Evolutionary conservation across 352 stramenopile species (phyloP).

Genomic region (Globisporangium paddicum): DNA sequence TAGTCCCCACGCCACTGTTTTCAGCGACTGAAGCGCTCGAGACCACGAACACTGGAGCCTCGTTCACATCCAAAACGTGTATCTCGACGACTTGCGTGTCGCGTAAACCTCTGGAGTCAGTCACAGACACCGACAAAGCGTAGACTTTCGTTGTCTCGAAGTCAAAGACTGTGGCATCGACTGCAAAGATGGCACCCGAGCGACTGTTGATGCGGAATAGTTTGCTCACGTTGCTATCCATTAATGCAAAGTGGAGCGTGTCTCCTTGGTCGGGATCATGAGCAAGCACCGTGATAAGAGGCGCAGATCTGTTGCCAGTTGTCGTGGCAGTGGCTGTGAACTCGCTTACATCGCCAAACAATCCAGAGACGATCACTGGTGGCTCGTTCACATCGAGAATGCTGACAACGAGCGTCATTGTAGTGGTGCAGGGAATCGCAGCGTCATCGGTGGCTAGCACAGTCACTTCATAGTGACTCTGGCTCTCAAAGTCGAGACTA

Average conservation of each 20-base stretch:
- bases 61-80: constrained; percentile 37
- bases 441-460: constrained; percentile 6
- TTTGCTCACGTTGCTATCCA: constrained; percentile 17
- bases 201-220: constrained; percentile 39
- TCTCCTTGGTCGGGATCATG: constrained; percentile 7
- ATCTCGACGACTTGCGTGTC: constrained; percentile 24
- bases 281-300: constrained; percentile 18
- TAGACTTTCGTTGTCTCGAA: constrained; percentile 27
- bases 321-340: constrained; percentile 19
- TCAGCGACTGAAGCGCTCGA: constrained; percentile 11
- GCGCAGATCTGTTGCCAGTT: constrained; percentile 16
- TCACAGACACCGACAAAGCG: constrained; percentile 8
- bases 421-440: constrained; percentile 1
- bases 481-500: constrained; percentile 8
- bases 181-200: constrained; percentile 33
- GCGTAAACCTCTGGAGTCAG: constrained; percentile 30
- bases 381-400: constrained; percentile 46
- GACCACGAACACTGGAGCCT: constrained; percentile 31
- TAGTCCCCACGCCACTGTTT: constrained; percentile 16
- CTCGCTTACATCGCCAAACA: constrained; percentile 30
- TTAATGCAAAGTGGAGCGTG: constrained; percentile 10
- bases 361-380: constrained; percentile 20
- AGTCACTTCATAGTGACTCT: neutral
- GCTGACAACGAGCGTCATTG: neutral
- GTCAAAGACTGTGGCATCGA: constrained; percentile 32